Evolutionary conservation across 495 filamentous ascomycete species (phyloP).

Genomic region (Aspergillus haitiensis): DNA sequence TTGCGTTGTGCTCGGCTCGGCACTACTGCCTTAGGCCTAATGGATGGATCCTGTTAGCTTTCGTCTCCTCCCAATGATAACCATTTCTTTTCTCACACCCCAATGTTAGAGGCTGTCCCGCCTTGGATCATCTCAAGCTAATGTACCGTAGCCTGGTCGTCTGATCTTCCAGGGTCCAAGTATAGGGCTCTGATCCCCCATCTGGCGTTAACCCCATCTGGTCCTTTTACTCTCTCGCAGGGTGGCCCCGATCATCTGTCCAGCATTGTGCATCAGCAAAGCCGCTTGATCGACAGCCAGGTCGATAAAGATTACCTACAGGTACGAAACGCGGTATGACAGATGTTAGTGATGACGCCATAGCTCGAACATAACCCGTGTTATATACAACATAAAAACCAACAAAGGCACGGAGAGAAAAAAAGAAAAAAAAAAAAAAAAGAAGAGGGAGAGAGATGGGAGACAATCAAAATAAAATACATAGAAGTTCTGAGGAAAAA

Average conservation of each 20-base stretch:
- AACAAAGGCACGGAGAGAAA: too few species aligned
- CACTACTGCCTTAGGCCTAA: too few species aligned
- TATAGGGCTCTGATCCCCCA: not conserved
- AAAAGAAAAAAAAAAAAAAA: too few species aligned
- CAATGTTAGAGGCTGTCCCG: slow-evolving; percentile 19
- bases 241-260: not conserved
- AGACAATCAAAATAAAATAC: not conserved
- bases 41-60: not conserved
- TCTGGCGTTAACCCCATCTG: too few species aligned
- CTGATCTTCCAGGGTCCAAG: slow-evolving; percentile 6
- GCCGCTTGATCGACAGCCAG: not conserved
- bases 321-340: too few species aligned
- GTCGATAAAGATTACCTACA: too few species aligned
- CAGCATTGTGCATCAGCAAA: not conserved
- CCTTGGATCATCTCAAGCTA: slow-evolving; percentile 2
- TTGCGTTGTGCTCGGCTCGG: too few species aligned
- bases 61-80: slow-evolving; percentile 13
- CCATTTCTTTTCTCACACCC: slow-evolving; percentile 5
- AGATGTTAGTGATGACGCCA: too few species aligned
- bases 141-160: slow-evolving; percentile 9
- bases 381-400: too few species aligned
- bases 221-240: too few species aligned
- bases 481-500: not conserved
- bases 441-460: not conserved
- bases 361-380: too few species aligned